Evolutionary conservation across 176 grass and related monocot species (phyloP), one percentile per base, ranked within the genome.

Genomic region (Rhynchospora breviuscula): DNA sequence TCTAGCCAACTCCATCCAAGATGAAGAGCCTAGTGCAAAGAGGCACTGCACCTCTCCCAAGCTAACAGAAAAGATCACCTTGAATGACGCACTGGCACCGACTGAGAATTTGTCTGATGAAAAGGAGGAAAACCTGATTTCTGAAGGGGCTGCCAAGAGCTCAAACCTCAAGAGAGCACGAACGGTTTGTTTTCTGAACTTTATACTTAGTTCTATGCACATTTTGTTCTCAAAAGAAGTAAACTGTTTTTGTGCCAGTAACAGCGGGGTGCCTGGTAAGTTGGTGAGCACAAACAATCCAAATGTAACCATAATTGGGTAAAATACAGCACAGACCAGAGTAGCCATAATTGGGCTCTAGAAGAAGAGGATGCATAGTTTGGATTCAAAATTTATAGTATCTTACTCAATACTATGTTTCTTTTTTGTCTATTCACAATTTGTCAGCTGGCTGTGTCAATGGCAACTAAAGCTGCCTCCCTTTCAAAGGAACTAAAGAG

Each of bases 401-500:
- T 33, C 25, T 31, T 65, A 65, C 63, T 35, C 12, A 18, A 23
- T 40, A 74, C 26, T 72, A 51, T 45, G 5, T 43, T 69, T 48
- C 19, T 25, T 53, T 48, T 85, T 29, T 83, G 26, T 58, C 49
- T 71, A 47, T 84, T 13, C 44, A 13, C 6, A 19, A 66, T 12
- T 61, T 63, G 9, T 78, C 87, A 98, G 96, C 89, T 98, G 52
- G 96, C 96, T 0, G 80, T 95, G 17, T 89, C 89, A 0, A 95
- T 98, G 96, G 88, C 96, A 2, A 91, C 86, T 18, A 95, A 90
- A 84, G 96, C 96, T 9, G 63, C 90, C 3, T 84, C 60, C n/a
- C 89, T 98, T 11, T 84, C 96, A 0, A 91, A 86, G 82, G 96
- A 98, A 56, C 89, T 98, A 10, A 95, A 95, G 88, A 91, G 66